phyloP scores from a whole-genome alignment of 2,329 filamentous ascomycete genomes.

The Cephalotrichum gorgonifer region DNA sequence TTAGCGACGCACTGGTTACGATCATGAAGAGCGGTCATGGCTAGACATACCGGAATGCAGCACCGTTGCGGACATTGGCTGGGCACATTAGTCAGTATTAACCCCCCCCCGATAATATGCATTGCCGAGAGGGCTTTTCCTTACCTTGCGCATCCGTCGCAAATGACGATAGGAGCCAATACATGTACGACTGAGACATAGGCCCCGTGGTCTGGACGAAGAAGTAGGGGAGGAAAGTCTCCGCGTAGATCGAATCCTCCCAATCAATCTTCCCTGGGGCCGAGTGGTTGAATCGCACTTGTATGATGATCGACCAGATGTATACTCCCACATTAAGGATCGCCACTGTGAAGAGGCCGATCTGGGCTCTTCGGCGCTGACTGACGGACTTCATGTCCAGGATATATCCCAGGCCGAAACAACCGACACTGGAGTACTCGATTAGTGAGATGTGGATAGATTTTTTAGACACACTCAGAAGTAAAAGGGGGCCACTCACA shows the following conservation, averaged over 20 bases:
- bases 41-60: constrained; percentile 24
- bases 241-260: constrained; percentile 28
- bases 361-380: constrained; percentile 32
- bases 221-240: constrained; percentile 35
- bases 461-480: background rate
- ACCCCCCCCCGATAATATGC: background rate
- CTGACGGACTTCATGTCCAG: constrained; percentile 26
- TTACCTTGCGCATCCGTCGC: constrained; percentile 27
- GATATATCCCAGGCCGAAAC: constrained; percentile 36
- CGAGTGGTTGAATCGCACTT: constrained; percentile 24
- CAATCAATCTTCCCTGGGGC: constrained; percentile 34
- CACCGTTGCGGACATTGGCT: constrained; percentile 30
- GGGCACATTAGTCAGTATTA: background rate
- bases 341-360: constrained; percentile 31
- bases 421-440: constrained; percentile 26
- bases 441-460: too few species aligned
- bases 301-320: constrained; percentile 38
- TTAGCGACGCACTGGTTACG: background rate
- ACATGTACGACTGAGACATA: constrained; percentile 32
- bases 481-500: constrained; percentile 16
- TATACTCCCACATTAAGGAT: constrained; percentile 36
- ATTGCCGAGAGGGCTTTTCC: background rate
- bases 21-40: too few species aligned
- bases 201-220: constrained; percentile 29
- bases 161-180: constrained; percentile 31